Percentiles rank a stretch among this genome's conserved stretches.
These are phyloP conservation scores for Silene conica DNA, from an alignment of 148 eudicot genomes.

Conservation along the genomic window DNA sequence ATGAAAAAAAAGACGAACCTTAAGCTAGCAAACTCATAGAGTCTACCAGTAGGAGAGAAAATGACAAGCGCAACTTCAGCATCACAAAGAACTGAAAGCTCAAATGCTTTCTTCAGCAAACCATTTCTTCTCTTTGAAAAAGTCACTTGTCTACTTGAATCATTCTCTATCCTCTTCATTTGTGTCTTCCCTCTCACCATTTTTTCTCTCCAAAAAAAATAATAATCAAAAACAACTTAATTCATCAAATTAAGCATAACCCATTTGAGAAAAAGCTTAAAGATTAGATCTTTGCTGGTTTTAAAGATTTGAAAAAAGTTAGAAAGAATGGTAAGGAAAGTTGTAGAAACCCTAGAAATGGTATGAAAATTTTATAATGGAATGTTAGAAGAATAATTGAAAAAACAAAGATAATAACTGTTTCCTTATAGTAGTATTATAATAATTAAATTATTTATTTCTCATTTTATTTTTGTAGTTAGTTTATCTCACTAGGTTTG, in stretches of 20 bases:
- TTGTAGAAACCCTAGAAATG: conserved; percentile 32
- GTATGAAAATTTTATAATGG: not conserved
- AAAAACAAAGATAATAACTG: conserved; percentile 17
- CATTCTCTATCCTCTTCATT: conserved; percentile 70
- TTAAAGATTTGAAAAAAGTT: conserved; percentile 13
- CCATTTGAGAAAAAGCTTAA: conserved; percentile 17
- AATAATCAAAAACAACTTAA: not conserved
- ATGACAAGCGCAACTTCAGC: conserved; percentile 61
- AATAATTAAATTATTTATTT: too few relatives aligned
- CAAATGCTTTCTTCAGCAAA: conserved; percentile 62
- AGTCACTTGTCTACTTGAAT: conserved; percentile 65
- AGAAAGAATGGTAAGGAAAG: not conserved
- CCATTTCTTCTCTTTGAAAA: conserved; percentile 77
- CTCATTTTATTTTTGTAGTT: too few relatives aligned
- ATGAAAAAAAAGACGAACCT: conserved; percentile 30
- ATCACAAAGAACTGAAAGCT: conserved; percentile 69
- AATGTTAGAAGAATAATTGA: conserved; percentile 19
- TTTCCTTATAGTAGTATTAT: not conserved
- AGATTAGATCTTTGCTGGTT: conserved; percentile 20
- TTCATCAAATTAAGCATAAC: conserved; percentile 19
- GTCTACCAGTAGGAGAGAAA: conserved; percentile 57
- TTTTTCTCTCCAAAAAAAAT: not conserved
- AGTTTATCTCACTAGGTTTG: not conserved
- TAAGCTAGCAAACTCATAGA: conserved; percentile 63
- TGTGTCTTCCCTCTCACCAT: conserved; percentile 80